phyloP scores from a whole-genome alignment of 257 asterid genomes.

The Solanum pimpinellifolium region DNA sequence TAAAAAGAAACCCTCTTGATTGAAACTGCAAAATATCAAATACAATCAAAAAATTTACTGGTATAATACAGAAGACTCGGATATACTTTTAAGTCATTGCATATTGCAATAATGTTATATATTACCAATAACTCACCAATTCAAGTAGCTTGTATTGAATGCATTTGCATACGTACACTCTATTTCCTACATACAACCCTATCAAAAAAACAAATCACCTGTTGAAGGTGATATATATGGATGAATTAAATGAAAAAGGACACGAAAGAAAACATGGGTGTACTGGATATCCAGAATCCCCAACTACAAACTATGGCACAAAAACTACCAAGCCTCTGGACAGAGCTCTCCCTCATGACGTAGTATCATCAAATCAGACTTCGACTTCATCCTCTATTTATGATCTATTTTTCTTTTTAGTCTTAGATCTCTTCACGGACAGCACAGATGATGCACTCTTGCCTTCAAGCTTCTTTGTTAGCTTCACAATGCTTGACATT shows the following conservation, averaged over 20 bases:
- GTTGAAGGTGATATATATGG: background rate
- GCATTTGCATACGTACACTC: background rate
- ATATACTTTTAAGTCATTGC: background rate
- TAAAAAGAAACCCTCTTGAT: background rate
- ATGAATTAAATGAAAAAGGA: background rate
- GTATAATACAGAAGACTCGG: background rate
- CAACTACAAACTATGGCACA: background rate
- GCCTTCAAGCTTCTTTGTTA: slow-evolving; percentile 78
- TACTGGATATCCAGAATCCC: background rate
- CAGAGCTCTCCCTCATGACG: background rate
- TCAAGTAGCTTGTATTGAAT: background rate
- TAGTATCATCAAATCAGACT: background rate
- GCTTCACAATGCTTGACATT: slow-evolving; percentile 75
- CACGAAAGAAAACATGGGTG: background rate
- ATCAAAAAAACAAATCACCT: background rate
- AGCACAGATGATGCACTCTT: slow-evolving; percentile 65
- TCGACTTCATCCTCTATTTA: background rate
- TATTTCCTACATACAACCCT: background rate
- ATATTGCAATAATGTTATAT: background rate
- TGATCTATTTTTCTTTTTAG: slow-evolving; percentile 24
- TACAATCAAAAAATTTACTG: background rate
- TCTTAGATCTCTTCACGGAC: slow-evolving; percentile 25
- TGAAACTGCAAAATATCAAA: background rate
- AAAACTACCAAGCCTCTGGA: background rate
- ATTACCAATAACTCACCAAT: background rate